Evolutionary conservation across 2,329 filamentous ascomycete species (phyloP).

Genomic region (Metarhizium sp.): DNA sequence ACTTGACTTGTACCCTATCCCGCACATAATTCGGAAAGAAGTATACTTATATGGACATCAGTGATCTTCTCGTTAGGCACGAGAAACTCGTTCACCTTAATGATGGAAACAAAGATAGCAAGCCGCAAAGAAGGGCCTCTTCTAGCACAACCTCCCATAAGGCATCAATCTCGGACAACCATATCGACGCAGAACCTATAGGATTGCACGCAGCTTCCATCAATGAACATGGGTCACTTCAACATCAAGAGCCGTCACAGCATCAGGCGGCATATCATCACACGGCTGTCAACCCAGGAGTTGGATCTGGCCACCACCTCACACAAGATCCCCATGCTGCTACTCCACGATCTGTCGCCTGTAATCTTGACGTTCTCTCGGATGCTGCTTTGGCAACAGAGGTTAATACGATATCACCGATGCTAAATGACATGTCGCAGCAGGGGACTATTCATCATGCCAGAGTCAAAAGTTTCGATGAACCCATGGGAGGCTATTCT

Average conservation of each 20-base stretch:
- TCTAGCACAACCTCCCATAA: slow-evolving; percentile 33
- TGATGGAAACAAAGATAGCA: slow-evolving; percentile 46
- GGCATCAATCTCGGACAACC: slow-evolving; percentile 36
- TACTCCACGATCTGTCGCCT: slow-evolving; percentile 35
- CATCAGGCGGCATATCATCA: slow-evolving; percentile 28
- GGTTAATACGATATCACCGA: slow-evolving; percentile 40
- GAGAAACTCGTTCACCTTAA: slow-evolving; percentile 57
- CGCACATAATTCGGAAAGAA: neutral
- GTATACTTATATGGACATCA: slow-evolving; percentile 47
- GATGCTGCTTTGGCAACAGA: slow-evolving; percentile 51
- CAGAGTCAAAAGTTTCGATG: slow-evolving; percentile 38
- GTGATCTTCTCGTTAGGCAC: slow-evolving; percentile 53
- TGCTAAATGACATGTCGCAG: slow-evolving; percentile 36
- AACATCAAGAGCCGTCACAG: slow-evolving; percentile 11
- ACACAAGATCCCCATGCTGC: slow-evolving; percentile 36
- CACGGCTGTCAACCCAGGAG: slow-evolving; percentile 24
- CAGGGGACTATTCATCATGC: slow-evolving; percentile 29
- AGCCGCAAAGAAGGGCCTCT: slow-evolving; percentile 42
- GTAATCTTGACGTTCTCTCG: slow-evolving; percentile 49
- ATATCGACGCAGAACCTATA: slow-evolving; percentile 37
- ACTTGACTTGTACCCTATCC: neutral
- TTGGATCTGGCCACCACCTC: slow-evolving; percentile 25
- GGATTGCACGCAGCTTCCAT: slow-evolving; percentile 22
- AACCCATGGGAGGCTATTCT: slow-evolving; percentile 33
- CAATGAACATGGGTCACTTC: slow-evolving; percentile 5